Percentiles rank a stretch among this genome's conserved stretches.
phyloP scores from a whole-genome alignment of 768 basidiomycete genomes.

The Phylloporus scabripes region DNA sequence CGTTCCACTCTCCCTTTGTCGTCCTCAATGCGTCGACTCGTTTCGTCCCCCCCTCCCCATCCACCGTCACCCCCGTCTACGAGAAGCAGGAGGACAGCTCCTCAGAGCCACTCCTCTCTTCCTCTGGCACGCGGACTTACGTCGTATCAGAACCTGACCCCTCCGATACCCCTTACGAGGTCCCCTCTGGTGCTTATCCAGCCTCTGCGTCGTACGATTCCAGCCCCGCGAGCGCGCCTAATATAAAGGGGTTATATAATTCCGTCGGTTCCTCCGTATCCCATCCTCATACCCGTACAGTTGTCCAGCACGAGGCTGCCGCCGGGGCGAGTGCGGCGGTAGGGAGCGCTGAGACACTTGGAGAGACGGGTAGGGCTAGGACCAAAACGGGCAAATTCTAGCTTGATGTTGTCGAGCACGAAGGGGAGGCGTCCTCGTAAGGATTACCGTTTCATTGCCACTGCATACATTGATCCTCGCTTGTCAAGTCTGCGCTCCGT shows the following conservation, averaged over 20 bases:
- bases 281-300: constrained; percentile 27
- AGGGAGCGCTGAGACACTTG: constrained; percentile 38
- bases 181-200: constrained; percentile 68
- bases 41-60: constrained; percentile 28
- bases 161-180: constrained; percentile 53
- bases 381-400: constrained; percentile 38
- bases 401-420: constrained; percentile 42
- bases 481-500: constrained; percentile 13
- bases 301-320: constrained; percentile 28
- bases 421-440: constrained; percentile 30
- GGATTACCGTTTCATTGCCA: not conserved
- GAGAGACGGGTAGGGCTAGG: constrained; percentile 36
- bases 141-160: constrained; percentile 72
- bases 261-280: constrained; percentile 45
- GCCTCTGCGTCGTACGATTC: constrained; percentile 44
- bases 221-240: constrained; percentile 37
- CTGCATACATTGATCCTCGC: not conserved
- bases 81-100: constrained; percentile 57
- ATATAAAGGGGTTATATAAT: constrained; percentile 33
- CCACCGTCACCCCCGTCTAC: constrained; percentile 37
- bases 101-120: constrained; percentile 42
- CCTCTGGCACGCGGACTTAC: constrained; percentile 53
- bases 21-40: constrained; percentile 40
- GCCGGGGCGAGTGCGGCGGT: constrained; percentile 46
- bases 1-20: constrained; percentile 64